phyloP scores from a whole-genome alignment of 371 early-diverging fungal genomes.

The Synchytrium microbalum region DNA sequence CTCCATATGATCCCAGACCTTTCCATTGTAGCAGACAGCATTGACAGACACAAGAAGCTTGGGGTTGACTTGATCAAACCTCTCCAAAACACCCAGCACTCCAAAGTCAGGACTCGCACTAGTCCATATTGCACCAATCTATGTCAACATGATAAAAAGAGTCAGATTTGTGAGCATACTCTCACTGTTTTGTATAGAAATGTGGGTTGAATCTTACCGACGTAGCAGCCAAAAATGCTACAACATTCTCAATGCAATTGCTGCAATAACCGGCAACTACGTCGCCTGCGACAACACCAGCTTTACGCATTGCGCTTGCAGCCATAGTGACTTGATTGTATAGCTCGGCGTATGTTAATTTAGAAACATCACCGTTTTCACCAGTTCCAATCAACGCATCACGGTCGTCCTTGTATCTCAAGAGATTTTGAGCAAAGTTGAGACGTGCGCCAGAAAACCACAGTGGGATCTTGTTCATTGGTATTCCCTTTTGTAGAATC shows the following conservation, averaged over 20 bases:
- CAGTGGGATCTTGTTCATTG: constrained; percentile 77
- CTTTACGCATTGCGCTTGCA: constrained; percentile 60
- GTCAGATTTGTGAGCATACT: no score
- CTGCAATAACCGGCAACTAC: constrained; percentile 90
- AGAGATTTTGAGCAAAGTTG: constrained; percentile 87
- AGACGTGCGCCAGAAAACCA: constrained; percentile 86
- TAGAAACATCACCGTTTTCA: constrained; percentile 29
- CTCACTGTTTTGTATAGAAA: no score
- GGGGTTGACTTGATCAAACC: no score
- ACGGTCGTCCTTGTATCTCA: constrained; percentile 44
- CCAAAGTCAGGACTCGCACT: no score
- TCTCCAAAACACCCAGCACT: no score
- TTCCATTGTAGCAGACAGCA: no score
- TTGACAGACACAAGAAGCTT: no score
- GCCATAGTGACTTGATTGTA: constrained; percentile 62
- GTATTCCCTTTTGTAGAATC: constrained; percentile 54
- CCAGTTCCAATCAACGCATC: constrained; percentile 70
- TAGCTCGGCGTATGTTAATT: constrained; percentile 69
- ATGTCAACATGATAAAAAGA: no score
- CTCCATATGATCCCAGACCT: no score
- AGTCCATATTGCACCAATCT: no score
- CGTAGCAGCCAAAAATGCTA: no score
- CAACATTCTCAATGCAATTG: constrained; percentile 80
- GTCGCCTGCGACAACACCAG: constrained; percentile 77
- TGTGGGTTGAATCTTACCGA: no score